Evolutionary conservation across 805 yeast species (phyloP), one percentile per base, ranked within the genome.

Genomic region (Scheffersomyces lignosus): DNA sequence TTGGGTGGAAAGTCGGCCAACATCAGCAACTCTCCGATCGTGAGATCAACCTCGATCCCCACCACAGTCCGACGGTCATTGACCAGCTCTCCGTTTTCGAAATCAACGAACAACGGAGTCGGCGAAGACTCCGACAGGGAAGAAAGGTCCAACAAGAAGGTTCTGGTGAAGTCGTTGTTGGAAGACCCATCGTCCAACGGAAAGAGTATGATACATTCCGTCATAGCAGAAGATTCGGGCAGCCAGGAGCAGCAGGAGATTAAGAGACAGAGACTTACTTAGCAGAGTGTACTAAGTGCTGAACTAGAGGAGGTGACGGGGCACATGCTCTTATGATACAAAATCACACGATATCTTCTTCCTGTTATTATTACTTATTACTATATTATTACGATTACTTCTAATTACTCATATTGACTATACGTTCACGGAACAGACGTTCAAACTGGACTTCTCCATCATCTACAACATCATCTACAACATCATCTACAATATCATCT

Each of bases 111-210:
- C 36, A n/a, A 30, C 36, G 5, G 29, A 27, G 6, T 8, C 31
- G 15, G 13, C 27, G 13, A 17, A 17, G 14, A 15, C 20, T 4
- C 5, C 13, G 5, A n/a, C 29, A n/a, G 29, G 29, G 6, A 13
- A 7, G 15, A 33, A 27, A 33, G 20, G 24, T 28, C 25, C 30
- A 40, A 12, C 10, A 49, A 41, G 20, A 56, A 46, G 45, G 63
- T 54, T 15, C 51, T 49, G 25, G 50, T 54, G n/a, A 50, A 45
- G 18, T 54, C 59, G 10, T 48, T 58, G 28, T 37, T 57, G 17
- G 58, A 50, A 23, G 48, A 48, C 18, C n/a, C n/a, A n/a, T n/a
- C n/a, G n/a, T n/a, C n/a, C n/a, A n/a, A n/a, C n/a, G n/a, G n/a
- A n/a, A n/a, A n/a, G n/a, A n/a, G n/a, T n/a, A n/a, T n/a, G n/a